phyloP scores from a whole-genome alignment of 2,329 filamentous ascomycete genomes.

The Dactylellina leptospora region DNA sequence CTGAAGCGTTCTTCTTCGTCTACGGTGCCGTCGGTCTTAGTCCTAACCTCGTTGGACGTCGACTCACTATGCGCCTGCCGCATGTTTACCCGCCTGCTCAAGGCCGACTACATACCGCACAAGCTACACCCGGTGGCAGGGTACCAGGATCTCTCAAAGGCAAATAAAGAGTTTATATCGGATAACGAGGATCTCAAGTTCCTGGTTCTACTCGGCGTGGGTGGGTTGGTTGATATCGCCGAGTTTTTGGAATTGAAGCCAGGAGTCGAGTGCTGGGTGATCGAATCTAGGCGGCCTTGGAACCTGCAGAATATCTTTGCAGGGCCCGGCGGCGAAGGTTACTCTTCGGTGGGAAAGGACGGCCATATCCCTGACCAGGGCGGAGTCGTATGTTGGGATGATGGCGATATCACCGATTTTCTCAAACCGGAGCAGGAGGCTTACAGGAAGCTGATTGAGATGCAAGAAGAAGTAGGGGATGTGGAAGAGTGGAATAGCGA shows the following conservation, averaged over 20 bases:
- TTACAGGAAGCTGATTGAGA: slow-evolving; percentile 83
- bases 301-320: slow-evolving; percentile 94
- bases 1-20: slow-evolving; percentile 91
- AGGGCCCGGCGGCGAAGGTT: slow-evolving; percentile 61
- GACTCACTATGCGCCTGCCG: slow-evolving; percentile 95
- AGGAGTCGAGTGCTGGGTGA: slow-evolving; percentile 93
- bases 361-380: slow-evolving; percentile 46
- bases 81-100: slow-evolving; percentile 90
- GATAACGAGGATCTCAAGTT: slow-evolving; percentile 61
- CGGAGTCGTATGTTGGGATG: slow-evolving; percentile 92
- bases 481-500: slow-evolving; percentile 71
- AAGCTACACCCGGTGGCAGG: slow-evolving; percentile 95
- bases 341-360: slow-evolving; percentile 26
- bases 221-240: slow-evolving; percentile 87
- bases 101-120: slow-evolving; percentile 96
- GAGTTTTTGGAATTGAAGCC: slow-evolving; percentile 77
- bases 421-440: slow-evolving; percentile 78
- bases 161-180: slow-evolving; percentile 55
- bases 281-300: slow-evolving; percentile 92
- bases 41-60: slow-evolving; percentile 91
- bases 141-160: slow-evolving; percentile 83
- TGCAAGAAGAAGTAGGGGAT: slow-evolving; percentile 86
- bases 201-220: slow-evolving; percentile 90
- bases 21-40: slow-evolving; percentile 76
- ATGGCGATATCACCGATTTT: slow-evolving; percentile 91